Evolutionary conservation across 176 grass and related monocot species (phyloP).

Genomic region (Hordeum marinum): DNA sequence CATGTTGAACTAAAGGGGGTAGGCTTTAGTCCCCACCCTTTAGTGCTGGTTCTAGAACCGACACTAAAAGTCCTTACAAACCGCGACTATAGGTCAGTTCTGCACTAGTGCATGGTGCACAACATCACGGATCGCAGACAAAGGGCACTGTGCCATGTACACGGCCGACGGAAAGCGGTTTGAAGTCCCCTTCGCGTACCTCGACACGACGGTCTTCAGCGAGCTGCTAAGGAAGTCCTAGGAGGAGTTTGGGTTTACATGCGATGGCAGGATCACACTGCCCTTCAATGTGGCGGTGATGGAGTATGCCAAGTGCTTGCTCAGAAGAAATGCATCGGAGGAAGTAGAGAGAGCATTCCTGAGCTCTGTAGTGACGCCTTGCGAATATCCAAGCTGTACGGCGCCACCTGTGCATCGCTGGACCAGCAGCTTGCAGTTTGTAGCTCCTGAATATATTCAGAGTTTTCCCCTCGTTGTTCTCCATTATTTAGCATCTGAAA

Average conservation of each 20-base stretch:
- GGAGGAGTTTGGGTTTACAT: constrained; percentile 45
- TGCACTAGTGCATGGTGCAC: too few relatives aligned
- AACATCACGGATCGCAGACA: not conserved
- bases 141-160: constrained; percentile 39
- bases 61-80: too few relatives aligned
- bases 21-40: too few relatives aligned
- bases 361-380: constrained; percentile 39
- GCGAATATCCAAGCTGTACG: not conserved
- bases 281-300: constrained; percentile 46
- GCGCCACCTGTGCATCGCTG: not conserved
- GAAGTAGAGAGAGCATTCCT: constrained; percentile 51
- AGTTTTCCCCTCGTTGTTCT: not conserved
- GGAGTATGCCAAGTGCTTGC: constrained; percentile 51
- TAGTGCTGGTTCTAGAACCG: too few relatives aligned
- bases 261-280: constrained; percentile 40
- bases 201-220: constrained; percentile 18
- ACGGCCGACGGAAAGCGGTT: constrained; percentile 31
- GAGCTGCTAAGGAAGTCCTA: constrained; percentile 38
- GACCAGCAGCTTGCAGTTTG: constrained; percentile 16
- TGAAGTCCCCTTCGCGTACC: constrained; percentile 38
- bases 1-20: too few relatives aligned
- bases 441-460: not conserved
- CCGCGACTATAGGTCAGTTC: too few relatives aligned
- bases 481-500: constrained; percentile 14
- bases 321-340: constrained; percentile 35